Base-by-base conservation (phyloP, 176 grass and related monocot genomes). In the Carex cristatella region DNA sequence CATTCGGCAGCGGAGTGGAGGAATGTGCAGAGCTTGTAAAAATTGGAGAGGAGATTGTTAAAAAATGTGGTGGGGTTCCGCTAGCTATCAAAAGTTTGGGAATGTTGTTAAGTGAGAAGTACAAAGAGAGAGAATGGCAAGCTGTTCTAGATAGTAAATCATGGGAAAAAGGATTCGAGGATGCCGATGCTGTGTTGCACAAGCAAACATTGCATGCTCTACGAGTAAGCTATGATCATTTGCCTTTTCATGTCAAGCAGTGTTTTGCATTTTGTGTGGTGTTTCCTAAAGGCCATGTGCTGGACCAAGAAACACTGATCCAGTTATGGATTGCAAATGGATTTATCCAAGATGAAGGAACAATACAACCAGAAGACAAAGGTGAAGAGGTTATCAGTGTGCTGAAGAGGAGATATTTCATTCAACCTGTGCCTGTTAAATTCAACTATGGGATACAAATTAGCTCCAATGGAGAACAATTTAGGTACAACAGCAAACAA, bases 301-400 rank as follows among this genome's bases (percentile, higher is more conserved):
- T 80, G 5, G 32, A 71, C 13, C 75, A 84, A 61, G 82, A 72
- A 14, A 71, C 13, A 11, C 19, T 88, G 11, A 88, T 88, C 18
- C 59, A 84, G 4, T 8, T 88, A 38, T 88, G 87, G 87, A 84
- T 88, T 10, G 82, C 72, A 16, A 75, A 88, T 79, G 87, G 63
- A 9, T 84, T 88, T 31, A 80, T 80, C 54, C 55, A 31, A 56
- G 2, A 16, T 2, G 4, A 48, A 13, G 51, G 51, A 18, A 13
- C 10, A 18, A 68, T 31, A 44, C 7, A 64, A 40, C 23, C 37
- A 1, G 61, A 86, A 69, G 74, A 51, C 10, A 69, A 58, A 10
- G 84, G 84, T 8, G 23, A 68, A 48, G 37, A 4, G 3, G 67
- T 80, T 88, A 78, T 88, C 4, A 33, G 35, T 9, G 30, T 59